phyloP scores from a whole-genome alignment of 2,329 filamentous ascomycete genomes.

The Aspergillus proliferans region DNA sequence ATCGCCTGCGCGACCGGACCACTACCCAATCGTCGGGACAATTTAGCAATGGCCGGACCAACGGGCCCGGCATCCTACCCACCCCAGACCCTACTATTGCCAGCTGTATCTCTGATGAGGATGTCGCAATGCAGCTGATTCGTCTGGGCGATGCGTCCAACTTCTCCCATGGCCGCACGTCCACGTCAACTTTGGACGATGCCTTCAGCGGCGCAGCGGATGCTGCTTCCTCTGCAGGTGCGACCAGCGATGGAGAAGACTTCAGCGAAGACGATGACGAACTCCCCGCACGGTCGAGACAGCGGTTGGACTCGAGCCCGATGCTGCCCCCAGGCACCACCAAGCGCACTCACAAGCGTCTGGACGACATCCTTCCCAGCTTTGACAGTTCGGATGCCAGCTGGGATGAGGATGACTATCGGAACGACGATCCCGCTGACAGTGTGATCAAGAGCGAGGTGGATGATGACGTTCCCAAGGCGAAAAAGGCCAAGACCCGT shows the following conservation, averaged over 20 bases:
- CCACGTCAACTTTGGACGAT: slow-evolving; percentile 87
- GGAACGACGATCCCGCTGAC: slow-evolving; percentile 49
- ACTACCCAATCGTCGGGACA: slow-evolving; percentile 44
- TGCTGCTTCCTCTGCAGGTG: slow-evolving; percentile 73
- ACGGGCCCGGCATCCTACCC: slow-evolving; percentile 61
- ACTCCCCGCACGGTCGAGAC: slow-evolving; percentile 41
- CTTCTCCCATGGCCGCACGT: slow-evolving; percentile 86
- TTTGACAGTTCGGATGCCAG: slow-evolving; percentile 56
- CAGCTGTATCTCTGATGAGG: slow-evolving; percentile 95
- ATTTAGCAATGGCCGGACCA: slow-evolving; percentile 33
- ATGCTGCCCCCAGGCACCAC: slow-evolving; percentile 40
- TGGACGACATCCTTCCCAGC: slow-evolving; percentile 50
- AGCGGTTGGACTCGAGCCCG: slow-evolving; percentile 34
- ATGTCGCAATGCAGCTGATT: slow-evolving; percentile 95
- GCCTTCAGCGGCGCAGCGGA: slow-evolving; percentile 88
- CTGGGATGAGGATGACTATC: slow-evolving; percentile 52
- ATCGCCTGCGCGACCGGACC: slow-evolving; percentile 61
- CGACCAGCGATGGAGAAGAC: slow-evolving; percentile 68
- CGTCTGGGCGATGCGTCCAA: slow-evolving; percentile 90
- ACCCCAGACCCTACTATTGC: slow-evolving; percentile 96
- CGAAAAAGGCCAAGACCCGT: slow-evolving; percentile 50
- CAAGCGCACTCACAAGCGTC: slow-evolving; percentile 43
- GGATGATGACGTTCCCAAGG: slow-evolving; percentile 42
- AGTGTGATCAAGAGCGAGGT: slow-evolving; percentile 50
- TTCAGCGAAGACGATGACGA: slow-evolving; percentile 58